Conservation (phyloP, 306 rosid genomes). For the Cyclanthera cordifolia region DNA sequence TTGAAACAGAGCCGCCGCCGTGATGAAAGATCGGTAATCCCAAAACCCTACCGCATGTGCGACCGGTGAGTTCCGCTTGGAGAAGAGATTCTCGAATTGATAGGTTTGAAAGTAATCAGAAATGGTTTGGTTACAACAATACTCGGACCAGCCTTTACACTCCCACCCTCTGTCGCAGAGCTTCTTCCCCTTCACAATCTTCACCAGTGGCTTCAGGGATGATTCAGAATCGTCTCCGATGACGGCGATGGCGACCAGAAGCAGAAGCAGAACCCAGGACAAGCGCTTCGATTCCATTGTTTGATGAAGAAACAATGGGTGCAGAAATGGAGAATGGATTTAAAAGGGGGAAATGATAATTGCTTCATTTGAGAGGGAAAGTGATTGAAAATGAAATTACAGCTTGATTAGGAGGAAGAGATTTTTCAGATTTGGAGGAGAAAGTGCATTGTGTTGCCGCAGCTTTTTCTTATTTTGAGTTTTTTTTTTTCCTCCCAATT, state of each 20-base stretch:
- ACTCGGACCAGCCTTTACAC: conserved; percentile 58
- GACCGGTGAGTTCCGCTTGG: conserved; percentile 65
- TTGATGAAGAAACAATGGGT: neutral
- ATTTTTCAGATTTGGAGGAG: conserved; percentile 15
- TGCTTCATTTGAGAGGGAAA: conserved; percentile 32
- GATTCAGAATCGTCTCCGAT: conserved; percentile 14
- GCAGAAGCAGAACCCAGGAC: conserved; percentile 24
- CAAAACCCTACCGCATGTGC: conserved; percentile 83
- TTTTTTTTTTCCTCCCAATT: too few relatives aligned
- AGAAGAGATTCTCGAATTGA: conserved; percentile 73
- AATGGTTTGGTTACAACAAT: conserved; percentile 68
- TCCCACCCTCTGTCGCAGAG: conserved; percentile 81
- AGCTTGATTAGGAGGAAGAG: conserved; percentile 33
- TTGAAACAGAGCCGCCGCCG: conserved; percentile 55
- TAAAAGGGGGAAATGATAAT: conserved; percentile 10
- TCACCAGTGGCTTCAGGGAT: conserved; percentile 45
- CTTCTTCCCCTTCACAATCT: conserved; percentile 62
- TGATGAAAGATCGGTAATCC: conserved; percentile 73
- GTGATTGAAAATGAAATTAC: conserved; percentile 47
- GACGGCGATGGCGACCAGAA: conserved; percentile 19
- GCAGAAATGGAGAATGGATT: conserved; percentile 13
- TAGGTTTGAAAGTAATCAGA: conserved; percentile 63
- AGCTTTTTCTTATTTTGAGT: too few relatives aligned
- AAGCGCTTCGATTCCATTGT: conserved; percentile 39
- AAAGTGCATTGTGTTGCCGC: neutral